Evolutionary conservation across 305 asterid genomes (phyloP), one percentile per base, ranked within the genome.

Genomic region (Fraxinus angustifolia): DNA sequence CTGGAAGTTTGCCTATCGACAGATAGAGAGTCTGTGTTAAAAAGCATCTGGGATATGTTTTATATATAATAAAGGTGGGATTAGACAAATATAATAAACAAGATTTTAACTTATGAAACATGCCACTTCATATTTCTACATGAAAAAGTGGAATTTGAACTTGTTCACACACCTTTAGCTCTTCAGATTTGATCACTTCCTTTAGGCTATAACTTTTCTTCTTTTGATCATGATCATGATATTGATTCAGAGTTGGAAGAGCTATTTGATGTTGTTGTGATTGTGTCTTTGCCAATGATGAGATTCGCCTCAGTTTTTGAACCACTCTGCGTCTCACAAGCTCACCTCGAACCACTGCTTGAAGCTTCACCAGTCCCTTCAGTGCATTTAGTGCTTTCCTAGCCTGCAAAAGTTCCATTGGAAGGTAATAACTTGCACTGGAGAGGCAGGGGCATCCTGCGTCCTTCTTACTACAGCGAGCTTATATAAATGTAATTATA

Each of bases 271-370:
- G 85, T 45, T 82, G 78, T 82, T 72, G 85, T 7, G 89, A 79
- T 28, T 42, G 78, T 19, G 85, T 21, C 78, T 84, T 85, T 6
- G 82, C 38, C 30, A 84, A 58, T 2, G 86, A 80, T 42, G 78
- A 70, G 84, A 85, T 62, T 31, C 75, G 60, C 68, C 86, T 77
- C 79, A 89, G 75, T 23, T 78, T 81, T 30, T 82, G 76, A 38
- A 81, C 78, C 34, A 89, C 80, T 33, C 86, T 86, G 23, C 89
- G 86, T 81, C 97, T 91, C 34, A 84, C 93, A 56, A 91, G 88
- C 88, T 91, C 94, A 0, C 97, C 97, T 56, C 98, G 89, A 48
- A 93, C 82, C 83, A 93, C 91, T 34, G 98, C 98, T 88, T 93
- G 98, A 86, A 94, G 92, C 79, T 87, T 91, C 86, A 94, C 97